Conservation (phyloP, 495 filamentous ascomycete species). For the Xylaria acuta region DNA sequence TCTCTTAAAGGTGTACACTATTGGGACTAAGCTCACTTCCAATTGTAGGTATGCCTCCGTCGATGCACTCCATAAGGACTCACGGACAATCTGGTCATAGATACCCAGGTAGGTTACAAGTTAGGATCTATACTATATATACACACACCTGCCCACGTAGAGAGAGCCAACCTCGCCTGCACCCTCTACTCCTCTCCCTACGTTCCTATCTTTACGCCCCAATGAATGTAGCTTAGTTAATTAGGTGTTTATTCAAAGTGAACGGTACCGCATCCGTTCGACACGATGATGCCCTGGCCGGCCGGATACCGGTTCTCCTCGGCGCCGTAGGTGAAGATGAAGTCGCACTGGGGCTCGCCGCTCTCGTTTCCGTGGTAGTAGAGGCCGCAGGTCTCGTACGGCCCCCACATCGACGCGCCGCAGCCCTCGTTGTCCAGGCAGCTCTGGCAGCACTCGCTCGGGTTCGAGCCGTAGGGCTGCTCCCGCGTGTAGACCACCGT, state of each 20-base stretch:
- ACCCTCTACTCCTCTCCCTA: background rate
- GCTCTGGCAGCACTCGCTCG: conserved; percentile 35
- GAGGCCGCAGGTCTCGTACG: conserved; percentile 47
- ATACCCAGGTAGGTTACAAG: no score
- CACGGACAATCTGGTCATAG: no score
- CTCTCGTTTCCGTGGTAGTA: conserved; percentile 43
- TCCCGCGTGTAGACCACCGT: conserved; percentile 33
- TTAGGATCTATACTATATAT: background rate
- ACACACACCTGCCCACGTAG: background rate
- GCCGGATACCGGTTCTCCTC: conserved; percentile 23
- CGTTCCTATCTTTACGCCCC: background rate
- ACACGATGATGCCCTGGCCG: conserved; percentile 33
- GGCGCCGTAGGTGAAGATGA: conserved; percentile 33
- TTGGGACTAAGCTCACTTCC: no score
- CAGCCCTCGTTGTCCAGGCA: conserved; percentile 59
- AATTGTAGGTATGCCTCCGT: no score
- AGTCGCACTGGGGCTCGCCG: conserved; percentile 29
- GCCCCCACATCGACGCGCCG: conserved; percentile 64
- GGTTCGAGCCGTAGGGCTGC: conserved; percentile 26
- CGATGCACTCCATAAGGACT: no score
- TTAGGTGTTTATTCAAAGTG: conserved; percentile 19
- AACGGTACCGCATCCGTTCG: conserved; percentile 32
- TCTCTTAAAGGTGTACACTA: no score
- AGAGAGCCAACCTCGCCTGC: background rate
- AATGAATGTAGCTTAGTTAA: no score